These are phyloP conservation scores for Aethionema arabicum DNA, from an alignment of 345 rosid genomes.

Conservation along the genomic window DNA sequence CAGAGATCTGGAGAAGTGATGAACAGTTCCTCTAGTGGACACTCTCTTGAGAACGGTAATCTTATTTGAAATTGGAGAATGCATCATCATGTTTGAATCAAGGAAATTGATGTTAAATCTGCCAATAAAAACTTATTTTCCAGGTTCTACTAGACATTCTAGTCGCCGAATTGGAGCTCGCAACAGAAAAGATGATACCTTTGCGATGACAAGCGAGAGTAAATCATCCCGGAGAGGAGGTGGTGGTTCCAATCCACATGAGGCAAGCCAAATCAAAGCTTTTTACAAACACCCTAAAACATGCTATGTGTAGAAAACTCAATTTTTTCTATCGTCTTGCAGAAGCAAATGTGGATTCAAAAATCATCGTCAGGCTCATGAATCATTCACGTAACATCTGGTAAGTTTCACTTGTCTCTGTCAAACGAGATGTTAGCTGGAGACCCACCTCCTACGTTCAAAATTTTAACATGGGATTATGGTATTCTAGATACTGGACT, in stretches of 20 bases:
- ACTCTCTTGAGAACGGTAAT: conserved; percentile 46
- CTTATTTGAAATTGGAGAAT: conserved; percentile 21
- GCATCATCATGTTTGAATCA: conserved; percentile 9
- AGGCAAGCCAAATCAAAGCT: conserved; percentile 46
- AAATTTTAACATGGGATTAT: too few relatives aligned
- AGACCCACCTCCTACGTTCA: too few relatives aligned
- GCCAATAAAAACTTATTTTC: conserved; percentile 9
- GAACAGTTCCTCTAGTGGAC: conserved; percentile 34
- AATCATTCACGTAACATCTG: conserved; percentile 33
- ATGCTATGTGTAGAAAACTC: conserved; percentile 21
- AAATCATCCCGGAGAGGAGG: conserved; percentile 62
- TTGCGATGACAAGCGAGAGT: conserved; percentile 40
- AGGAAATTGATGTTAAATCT: not conserved
- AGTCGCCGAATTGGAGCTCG: conserved; percentile 43
- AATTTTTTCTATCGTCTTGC: conserved; percentile 34
- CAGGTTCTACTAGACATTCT: conserved; percentile 48
- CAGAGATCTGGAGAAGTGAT: conserved; percentile 32
- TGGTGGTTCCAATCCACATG: conserved; percentile 51
- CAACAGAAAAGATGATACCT: conserved; percentile 43
- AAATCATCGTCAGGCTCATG: conserved; percentile 66
- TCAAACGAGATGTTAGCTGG: too few relatives aligned
- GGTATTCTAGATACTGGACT: too few relatives aligned
- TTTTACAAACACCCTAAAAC: not conserved
- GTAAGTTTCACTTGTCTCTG: conserved; percentile 28
- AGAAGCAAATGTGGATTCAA: conserved; percentile 91